Percentiles rank a stretch among this genome's conserved stretches.
phyloP scores from a whole-genome alignment of 176 grass and related monocot species.

The Aegilops tauschii region DNA sequence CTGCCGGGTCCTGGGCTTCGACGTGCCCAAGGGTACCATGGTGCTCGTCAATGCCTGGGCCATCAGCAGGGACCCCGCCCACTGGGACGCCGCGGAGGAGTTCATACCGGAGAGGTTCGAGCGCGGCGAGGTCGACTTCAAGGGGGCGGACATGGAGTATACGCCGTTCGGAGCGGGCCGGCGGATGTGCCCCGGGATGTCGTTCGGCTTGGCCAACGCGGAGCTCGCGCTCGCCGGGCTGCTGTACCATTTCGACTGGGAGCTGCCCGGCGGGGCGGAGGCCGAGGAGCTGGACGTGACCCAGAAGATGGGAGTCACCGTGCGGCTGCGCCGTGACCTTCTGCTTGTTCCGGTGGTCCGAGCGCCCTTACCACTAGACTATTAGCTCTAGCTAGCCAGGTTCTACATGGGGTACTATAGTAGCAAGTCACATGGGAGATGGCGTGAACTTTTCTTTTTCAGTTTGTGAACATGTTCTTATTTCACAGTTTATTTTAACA shows the following conservation, averaged over 20 bases:
- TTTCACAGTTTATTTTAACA: too few species aligned
- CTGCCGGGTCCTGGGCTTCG: conserved; percentile 19
- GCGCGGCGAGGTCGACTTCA: background rate
- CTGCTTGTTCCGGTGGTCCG: background rate
- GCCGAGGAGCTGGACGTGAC: background rate
- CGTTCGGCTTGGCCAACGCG: background rate
- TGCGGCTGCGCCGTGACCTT: background rate
- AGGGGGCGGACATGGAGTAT: conserved; percentile 28
- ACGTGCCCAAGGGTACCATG: background rate
- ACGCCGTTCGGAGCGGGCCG: conserved; percentile 16
- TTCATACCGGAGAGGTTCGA: conserved; percentile 18
- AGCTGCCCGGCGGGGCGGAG: background rate
- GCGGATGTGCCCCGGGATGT: conserved; percentile 29
- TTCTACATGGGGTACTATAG: too few species aligned
- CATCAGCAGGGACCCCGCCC: background rate
- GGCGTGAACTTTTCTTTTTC: too few species aligned
- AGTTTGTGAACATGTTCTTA: too few species aligned
- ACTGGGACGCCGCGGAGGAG: background rate
- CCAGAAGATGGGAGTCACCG: background rate
- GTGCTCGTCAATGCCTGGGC: conserved; percentile 38
- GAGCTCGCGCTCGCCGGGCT: conserved; percentile 26
- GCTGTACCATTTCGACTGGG: conserved; percentile 23
- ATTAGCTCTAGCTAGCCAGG: background rate
- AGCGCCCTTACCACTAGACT: background rate
- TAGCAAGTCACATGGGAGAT: too few species aligned